Evolutionary conservation across 306 rosid species (phyloP), one percentile per base, ranked within the genome.

Genomic region (Leucaena leucocephala): DNA sequence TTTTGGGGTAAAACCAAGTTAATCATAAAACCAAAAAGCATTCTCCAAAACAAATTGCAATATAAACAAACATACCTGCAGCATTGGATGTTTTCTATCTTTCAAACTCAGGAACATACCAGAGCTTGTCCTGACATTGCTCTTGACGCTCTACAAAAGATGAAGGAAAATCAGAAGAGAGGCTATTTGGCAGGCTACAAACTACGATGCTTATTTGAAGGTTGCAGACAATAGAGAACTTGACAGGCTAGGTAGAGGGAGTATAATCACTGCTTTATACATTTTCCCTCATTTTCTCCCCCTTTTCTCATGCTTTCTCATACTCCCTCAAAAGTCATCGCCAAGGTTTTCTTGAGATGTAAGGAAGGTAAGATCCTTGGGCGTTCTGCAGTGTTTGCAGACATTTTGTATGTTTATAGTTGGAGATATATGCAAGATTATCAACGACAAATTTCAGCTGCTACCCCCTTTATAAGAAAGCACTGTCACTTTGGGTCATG

Each of bases 41-140:
- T n/a, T 67, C 17, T 42, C 45, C 19, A 39, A 64, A 35, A 38
- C 11, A 36, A 36, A 14, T 39, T 7, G 6, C 7, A 17, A 36
- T 19, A 3, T 43, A 21, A 42, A 43, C n/a, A 68, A 68, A 62
- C 19, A 46, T 82, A 94, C 98, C 89, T 89, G 89, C 64, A 92
- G 61, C 93, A 91, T 92, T 4, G 94, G 93, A 82, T 86, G 86
- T 77, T 88, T 87, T 80, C 76, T 89, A 76, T 94, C 97, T 35
- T 82, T 87, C 34, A 44, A 49, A 72, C 52, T 86, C 77, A 94
- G 76, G 85, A 94, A 94, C 98, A 92, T 94, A 72, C 98, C 98
- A 79, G 91, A 89, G 87, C 98, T 94, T 68, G 98, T 94, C 84
- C 98, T 90, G 50, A 90, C 96, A 63, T 85, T 78, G 81, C 97